Conservation (phyloP, 805 yeast genomes). For the Kuraishia cidri region DNA sequence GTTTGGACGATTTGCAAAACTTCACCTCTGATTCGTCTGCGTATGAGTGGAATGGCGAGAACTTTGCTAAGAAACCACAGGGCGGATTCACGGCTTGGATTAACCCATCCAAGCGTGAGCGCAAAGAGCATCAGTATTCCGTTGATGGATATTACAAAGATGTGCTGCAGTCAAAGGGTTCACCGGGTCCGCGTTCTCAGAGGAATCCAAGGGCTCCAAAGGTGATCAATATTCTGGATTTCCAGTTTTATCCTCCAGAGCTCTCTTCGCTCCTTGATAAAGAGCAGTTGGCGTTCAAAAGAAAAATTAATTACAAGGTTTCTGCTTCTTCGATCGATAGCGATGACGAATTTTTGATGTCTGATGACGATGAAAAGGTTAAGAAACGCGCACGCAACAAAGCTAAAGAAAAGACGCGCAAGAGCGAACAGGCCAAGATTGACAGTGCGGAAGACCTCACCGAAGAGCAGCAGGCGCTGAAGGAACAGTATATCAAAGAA, state of each 20-base stretch:
- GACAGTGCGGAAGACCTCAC: conserved; percentile 74
- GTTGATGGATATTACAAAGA: conserved; percentile 64
- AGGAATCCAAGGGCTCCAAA: conserved; percentile 52
- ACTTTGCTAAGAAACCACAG: conserved; percentile 54
- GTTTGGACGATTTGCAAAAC: conserved; percentile 88
- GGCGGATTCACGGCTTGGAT: conserved; percentile 48
- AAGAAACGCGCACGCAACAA: conserved; percentile 30
- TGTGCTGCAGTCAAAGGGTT: conserved; percentile 27
- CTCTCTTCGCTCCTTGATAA: conserved; percentile 45
- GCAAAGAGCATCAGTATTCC: conserved; percentile 73
- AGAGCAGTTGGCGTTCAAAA: conserved; percentile 59
- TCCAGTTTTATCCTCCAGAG: conserved; percentile 59
- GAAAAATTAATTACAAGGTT: conserved; percentile 48
- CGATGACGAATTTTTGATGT: conserved; percentile 37
- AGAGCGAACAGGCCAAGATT: conserved; percentile 63
- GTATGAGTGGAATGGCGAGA: conserved; percentile 94
- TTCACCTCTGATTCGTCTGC: conserved; percentile 79
- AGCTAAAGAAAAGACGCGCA: conserved; percentile 40
- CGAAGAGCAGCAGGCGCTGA: conserved; percentile 65
- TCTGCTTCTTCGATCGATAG: conserved; percentile 49
- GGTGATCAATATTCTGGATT: conserved; percentile 54
- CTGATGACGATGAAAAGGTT: conserved; percentile 13
- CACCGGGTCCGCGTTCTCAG: conserved; percentile 26
- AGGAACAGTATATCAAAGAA: conserved; percentile 45
- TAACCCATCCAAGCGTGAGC: conserved; percentile 66